These are phyloP conservation scores for Blastobotrys chiropterorum DNA, from an alignment of 805 yeast genomes.

Conservation along the genomic window DNA sequence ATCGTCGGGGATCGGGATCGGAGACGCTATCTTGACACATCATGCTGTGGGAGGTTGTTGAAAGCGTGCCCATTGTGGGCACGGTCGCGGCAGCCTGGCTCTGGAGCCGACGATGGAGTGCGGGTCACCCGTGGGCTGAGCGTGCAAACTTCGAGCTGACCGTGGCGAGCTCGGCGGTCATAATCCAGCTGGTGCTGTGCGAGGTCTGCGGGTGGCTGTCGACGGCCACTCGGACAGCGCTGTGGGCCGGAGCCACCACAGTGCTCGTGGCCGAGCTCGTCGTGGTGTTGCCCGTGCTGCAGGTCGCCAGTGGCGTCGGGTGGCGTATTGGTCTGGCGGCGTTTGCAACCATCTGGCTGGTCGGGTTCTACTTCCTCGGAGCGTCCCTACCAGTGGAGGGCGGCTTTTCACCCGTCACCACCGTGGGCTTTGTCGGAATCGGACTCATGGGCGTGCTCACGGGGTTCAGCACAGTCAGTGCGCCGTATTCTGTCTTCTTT, in stretches of 20 bases:
- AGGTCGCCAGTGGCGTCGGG: slow-evolving; percentile 6
- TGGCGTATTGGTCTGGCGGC: slow-evolving; percentile 1
- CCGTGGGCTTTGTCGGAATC: slow-evolving; percentile 36
- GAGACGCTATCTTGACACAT: background rate
- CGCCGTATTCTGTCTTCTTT: slow-evolving; percentile 35
- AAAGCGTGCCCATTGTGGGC: background rate
- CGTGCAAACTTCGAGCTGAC: slow-evolving; percentile 13
- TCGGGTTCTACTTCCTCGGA: slow-evolving; percentile 24
- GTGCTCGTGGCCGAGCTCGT: slow-evolving; percentile 25
- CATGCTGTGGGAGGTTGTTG: background rate
- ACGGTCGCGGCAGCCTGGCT: background rate
- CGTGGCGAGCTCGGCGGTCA: slow-evolving; percentile 18
- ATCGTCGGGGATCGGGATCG: background rate
- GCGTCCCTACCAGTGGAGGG: slow-evolving; percentile 22
- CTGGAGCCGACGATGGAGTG: background rate
- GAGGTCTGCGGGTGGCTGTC: slow-evolving; percentile 28
- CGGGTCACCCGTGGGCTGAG: background rate
- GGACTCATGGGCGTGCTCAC: slow-evolving; percentile 36
- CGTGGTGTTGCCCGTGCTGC: slow-evolving; percentile 29
- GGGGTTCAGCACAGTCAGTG: slow-evolving; percentile 37
- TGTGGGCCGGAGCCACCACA: slow-evolving; percentile 25
- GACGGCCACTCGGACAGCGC: slow-evolving; percentile 18
- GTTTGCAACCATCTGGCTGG: slow-evolving; percentile 23
- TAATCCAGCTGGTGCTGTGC: slow-evolving; percentile 34
- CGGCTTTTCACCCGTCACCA: slow-evolving; percentile 20